These are phyloP conservation scores for Penicillium sp. DNA, from an alignment of 2,329 filamentous ascomycete genomes.

Conservation along the genomic window DNA sequence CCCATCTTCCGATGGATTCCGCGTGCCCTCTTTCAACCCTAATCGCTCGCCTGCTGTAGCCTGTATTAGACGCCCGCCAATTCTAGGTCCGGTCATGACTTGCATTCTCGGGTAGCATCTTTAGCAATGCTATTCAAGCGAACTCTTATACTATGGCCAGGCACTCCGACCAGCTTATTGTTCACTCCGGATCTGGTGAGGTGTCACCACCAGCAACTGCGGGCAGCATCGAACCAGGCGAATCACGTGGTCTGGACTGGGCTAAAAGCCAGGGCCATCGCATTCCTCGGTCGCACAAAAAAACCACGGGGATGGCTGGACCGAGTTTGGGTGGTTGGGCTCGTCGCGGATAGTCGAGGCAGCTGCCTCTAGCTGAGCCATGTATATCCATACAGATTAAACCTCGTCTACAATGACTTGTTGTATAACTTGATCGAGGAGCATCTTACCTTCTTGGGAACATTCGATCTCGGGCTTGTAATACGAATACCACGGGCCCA, in stretches of 20 bases:
- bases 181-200: neutral
- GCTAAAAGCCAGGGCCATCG: neutral
- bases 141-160: too few species aligned
- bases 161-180: too few species aligned
- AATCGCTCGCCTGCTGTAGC: constrained; percentile 21
- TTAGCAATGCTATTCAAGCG: too few species aligned
- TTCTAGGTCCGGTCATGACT: neutral
- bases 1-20: constrained; percentile 25
- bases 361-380: too few species aligned
- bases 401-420: too few species aligned
- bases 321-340: neutral
- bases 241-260: neutral
- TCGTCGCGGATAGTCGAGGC: neutral
- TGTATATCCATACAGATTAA: too few species aligned
- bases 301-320: constrained; percentile 1
- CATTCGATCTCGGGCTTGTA: neutral
- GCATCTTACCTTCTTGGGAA: neutral
- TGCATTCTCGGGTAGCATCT: too few species aligned
- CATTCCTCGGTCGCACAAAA: constrained; percentile 25
- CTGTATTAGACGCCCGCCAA: constrained; percentile 10
- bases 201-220: neutral
- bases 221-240: neutral
- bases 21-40: constrained; percentile 31
- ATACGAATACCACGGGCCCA: constrained; percentile 1
- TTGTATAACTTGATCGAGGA: neutral